A percentile compares a stretch with the other conserved stretches of the same genome.
phyloP scores from a whole-genome alignment of 2,329 filamentous ascomycete genomes.

The Pyricularia pennisetigena region DNA sequence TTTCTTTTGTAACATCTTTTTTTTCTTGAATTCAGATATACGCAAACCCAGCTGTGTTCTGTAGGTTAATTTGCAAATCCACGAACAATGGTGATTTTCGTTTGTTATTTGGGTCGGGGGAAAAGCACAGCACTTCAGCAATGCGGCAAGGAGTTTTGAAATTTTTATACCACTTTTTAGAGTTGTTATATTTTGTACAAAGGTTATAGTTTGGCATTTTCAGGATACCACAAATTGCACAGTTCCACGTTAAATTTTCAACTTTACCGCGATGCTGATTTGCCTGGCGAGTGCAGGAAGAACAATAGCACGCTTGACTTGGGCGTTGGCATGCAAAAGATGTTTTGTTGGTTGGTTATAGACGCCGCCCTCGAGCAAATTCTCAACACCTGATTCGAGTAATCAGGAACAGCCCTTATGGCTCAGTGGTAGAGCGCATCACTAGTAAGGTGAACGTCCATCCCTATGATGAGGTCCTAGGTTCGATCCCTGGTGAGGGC shows the following conservation, averaged over 20 bases:
- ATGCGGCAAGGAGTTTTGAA: background rate
- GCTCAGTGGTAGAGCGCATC: conserved; percentile 6
- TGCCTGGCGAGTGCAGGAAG: background rate
- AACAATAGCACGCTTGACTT: background rate
- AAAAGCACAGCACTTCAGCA: background rate
- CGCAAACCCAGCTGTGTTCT: background rate
- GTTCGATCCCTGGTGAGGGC: conserved; percentile 4
- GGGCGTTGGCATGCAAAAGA: too few relatives aligned
- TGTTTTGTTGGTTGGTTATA: background rate
- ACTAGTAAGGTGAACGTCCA: background rate
- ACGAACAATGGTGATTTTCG: background rate
- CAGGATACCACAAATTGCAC: background rate
- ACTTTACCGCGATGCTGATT: background rate
- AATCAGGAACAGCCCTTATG: background rate
- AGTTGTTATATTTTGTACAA: background rate
- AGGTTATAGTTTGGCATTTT: background rate
- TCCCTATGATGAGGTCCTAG: conserved; percentile 4
- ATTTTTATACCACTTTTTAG: background rate
- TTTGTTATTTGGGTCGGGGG: background rate
- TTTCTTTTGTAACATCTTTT: background rate
- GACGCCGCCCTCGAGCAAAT: background rate
- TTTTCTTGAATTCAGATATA: background rate
- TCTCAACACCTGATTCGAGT: background rate
- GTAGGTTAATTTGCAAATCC: background rate
- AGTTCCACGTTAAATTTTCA: background rate